Conservation (phyloP, 192 early-diverging fungal species). For the Gaertneriomyces sp. region DNA sequence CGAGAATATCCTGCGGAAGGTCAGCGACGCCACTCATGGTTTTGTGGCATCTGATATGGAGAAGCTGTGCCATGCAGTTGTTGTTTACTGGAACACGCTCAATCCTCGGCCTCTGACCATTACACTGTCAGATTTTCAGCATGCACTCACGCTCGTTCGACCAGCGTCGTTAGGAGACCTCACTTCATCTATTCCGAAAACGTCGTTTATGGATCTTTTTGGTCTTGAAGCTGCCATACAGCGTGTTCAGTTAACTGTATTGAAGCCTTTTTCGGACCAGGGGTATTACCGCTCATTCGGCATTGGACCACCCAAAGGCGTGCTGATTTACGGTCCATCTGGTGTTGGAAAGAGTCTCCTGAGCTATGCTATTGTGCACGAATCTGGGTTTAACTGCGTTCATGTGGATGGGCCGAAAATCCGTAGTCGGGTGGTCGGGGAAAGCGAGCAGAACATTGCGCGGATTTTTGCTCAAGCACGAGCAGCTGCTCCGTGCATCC, state of each 20-base stretch:
- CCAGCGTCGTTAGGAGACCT: constrained; percentile 50
- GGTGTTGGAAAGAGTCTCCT: constrained; percentile 90
- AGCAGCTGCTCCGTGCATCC: constrained; percentile 77
- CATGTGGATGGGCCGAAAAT: constrained; percentile 81
- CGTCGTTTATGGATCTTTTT: constrained; percentile 69
- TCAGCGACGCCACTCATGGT: constrained; percentile 64
- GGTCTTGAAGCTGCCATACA: constrained; percentile 68
- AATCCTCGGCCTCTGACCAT: neutral
- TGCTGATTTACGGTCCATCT: constrained; percentile 81
- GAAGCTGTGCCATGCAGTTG: constrained; percentile 57
- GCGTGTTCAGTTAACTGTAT: constrained; percentile 53
- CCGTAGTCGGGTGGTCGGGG: constrained; percentile 89
- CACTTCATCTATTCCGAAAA: constrained; percentile 43
- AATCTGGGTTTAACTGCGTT: constrained; percentile 78
- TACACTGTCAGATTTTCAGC: constrained; percentile 38
- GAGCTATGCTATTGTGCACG: constrained; percentile 74
- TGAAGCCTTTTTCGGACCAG: constrained; percentile 54
- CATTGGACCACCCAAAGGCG: constrained; percentile 70
- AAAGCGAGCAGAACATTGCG: constrained; percentile 82
- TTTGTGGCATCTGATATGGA: constrained; percentile 79
- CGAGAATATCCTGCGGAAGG: constrained; percentile 35
- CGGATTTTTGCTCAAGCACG: constrained; percentile 80
- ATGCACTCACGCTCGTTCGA: constrained; percentile 40
- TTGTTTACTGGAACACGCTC: constrained; percentile 1
- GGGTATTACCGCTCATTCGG: constrained; percentile 54